Evolutionary conservation across 1,139 yeast species (phyloP).

Genomic region (Kurtzmaniella quercitrusa): DNA sequence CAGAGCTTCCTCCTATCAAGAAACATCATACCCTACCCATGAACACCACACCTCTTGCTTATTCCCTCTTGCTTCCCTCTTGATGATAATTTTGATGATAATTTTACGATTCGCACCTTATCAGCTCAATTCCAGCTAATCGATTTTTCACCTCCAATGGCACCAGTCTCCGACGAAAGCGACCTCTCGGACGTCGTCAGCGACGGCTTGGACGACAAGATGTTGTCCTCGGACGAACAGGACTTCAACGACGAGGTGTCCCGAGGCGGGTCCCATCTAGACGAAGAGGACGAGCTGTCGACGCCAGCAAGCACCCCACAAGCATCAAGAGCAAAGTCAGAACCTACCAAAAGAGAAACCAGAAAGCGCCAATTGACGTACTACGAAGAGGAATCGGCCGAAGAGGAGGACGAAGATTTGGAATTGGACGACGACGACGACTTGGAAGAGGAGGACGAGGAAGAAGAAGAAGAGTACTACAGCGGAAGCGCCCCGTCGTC

Average conservation of each 20-base stretch:
- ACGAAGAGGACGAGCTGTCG: slow-evolving; percentile 17
- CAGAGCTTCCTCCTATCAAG: too few species aligned
- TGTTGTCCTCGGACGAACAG: slow-evolving; percentile 5
- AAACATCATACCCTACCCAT: too few species aligned
- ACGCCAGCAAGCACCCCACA: background rate
- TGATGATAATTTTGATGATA: too few species aligned
- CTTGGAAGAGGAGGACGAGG: slow-evolving; percentile 6
- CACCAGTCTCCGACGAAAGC: slow-evolving; percentile 7
- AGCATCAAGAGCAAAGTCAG: background rate
- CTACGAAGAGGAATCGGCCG: slow-evolving; percentile 28
- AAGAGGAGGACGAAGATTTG: slow-evolving; percentile 24
- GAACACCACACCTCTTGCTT: too few species aligned
- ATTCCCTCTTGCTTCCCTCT: too few species aligned
- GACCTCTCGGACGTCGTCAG: slow-evolving; percentile 7
- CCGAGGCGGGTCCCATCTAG: slow-evolving; percentile 7
- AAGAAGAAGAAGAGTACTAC: slow-evolving; percentile 6
- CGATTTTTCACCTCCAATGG: background rate
- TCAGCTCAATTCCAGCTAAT: background rate
- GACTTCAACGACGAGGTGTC: slow-evolving; percentile 5
- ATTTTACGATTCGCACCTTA: too few species aligned
- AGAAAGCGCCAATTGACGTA: slow-evolving; percentile 30
- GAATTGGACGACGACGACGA: slow-evolving; percentile 16
- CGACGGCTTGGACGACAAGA: slow-evolving; percentile 7
- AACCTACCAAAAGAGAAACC: slow-evolving; percentile 16
- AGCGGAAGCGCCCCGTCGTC: slow-evolving; percentile 1